A percentile compares a stretch with the other conserved stretches of the same genome.
These are phyloP conservation scores for Annulohypoxylon nitens DNA, from an alignment of 495 filamentous ascomycete genomes.

Conservation along the genomic window DNA sequence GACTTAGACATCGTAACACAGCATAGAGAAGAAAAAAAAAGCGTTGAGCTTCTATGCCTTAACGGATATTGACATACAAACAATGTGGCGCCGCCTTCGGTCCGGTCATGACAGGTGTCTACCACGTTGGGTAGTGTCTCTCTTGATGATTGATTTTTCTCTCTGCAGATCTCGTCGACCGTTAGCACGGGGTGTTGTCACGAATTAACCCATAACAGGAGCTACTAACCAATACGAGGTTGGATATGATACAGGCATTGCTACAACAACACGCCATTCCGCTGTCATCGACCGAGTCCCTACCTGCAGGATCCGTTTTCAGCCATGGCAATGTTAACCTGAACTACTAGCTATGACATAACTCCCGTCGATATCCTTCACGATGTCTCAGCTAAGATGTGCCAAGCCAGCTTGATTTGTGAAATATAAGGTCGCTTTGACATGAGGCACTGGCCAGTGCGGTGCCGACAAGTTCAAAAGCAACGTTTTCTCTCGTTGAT, in stretches of 20 bases:
- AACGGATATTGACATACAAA: slow-evolving; percentile 32
- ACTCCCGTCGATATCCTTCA: slow-evolving; percentile 25
- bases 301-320: slow-evolving; percentile 25
- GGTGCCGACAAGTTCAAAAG: slow-evolving; percentile 47
- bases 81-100: slow-evolving; percentile 24
- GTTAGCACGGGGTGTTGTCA: slow-evolving; percentile 28
- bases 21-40: slow-evolving; percentile 24
- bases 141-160: slow-evolving; percentile 15
- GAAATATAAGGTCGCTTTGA: slow-evolving; percentile 35
- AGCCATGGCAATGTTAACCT: slow-evolving; percentile 21
- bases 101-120: slow-evolving; percentile 29
- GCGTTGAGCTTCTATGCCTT: slow-evolving; percentile 33
- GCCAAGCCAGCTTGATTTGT: slow-evolving; percentile 25
- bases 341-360: slow-evolving; percentile 12
- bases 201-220: slow-evolving; percentile 22
- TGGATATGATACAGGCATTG: slow-evolving; percentile 16
- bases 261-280: slow-evolving; percentile 31
- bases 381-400: slow-evolving; percentile 35
- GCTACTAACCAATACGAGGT: slow-evolving; percentile 29
- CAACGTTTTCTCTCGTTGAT: slow-evolving; percentile 39
- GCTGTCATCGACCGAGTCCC: slow-evolving; percentile 27
- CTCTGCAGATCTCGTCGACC: slow-evolving; percentile 35
- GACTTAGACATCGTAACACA: slow-evolving; percentile 36
- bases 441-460: slow-evolving; percentile 40
- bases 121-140: slow-evolving; percentile 26